Conservation (phyloP, 2,329 filamentous ascomycete genomes). For the Fusarium drepaniforme region DNA sequence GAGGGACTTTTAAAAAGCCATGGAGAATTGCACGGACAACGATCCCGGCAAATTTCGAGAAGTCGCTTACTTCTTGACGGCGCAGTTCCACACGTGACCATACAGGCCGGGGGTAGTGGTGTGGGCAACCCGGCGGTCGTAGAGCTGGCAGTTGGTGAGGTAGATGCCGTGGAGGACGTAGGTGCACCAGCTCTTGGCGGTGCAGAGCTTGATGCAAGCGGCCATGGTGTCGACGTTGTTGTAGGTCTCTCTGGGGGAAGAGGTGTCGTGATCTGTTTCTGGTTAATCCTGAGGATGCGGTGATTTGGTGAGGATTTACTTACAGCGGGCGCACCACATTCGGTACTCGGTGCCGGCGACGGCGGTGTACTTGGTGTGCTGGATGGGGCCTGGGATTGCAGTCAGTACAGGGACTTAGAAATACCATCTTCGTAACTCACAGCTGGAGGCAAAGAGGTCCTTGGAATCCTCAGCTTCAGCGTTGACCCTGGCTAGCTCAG, state of each 20-base stretch:
- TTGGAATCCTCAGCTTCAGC: neutral
- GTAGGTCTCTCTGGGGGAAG: neutral
- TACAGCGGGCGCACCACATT: neutral
- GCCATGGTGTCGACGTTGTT: neutral
- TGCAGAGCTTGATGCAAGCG: slow-evolving; percentile 3
- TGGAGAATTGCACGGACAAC: neutral
- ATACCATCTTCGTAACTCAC: neutral
- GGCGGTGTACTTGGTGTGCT: neutral
- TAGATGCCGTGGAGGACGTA: neutral
- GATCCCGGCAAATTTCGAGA: neutral
- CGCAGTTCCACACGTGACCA: neutral
- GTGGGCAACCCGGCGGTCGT: neutral
- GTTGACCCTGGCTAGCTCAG: neutral
- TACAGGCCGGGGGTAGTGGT: neutral
- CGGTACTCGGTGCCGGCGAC: neutral
- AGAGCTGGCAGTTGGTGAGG: neutral
- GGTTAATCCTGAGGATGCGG: neutral
- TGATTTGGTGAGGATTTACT: neutral
- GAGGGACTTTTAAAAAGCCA: neutral
- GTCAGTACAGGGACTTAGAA: neutral
- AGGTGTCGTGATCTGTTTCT: neutral
- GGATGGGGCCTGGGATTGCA: neutral
- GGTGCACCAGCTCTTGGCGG: neutral
- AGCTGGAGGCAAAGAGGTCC: neutral
- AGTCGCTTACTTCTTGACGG: neutral